Base-by-base conservation (phyloP, 768 basidiomycete species). In the Boletus sp. region DNA sequence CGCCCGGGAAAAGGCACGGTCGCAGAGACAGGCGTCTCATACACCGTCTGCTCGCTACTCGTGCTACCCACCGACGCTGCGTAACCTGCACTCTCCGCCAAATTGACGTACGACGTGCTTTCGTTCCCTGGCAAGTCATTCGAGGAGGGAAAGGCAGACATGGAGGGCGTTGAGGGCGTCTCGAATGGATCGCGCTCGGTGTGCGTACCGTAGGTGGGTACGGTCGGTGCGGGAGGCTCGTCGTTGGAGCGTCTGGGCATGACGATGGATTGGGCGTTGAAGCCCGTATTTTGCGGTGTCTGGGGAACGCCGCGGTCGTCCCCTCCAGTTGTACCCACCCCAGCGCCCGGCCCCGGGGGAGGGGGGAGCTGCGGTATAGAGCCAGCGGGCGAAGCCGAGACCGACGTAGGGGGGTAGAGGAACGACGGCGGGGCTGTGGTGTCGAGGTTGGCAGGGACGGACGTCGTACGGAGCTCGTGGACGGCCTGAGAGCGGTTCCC, bases 401-500 rank as follows among this genome's bases (percentile, higher is more conserved):
- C 35, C 6, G 58, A 30, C 8, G 50, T 61, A 4, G 65, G 69
- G 3, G 66, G 66, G 44, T 70, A 74, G 3, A 58, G 9, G 56
- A 70, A 67, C 15, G 63, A 61, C 1, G 43, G 17, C 0, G 60
- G 53, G 1, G 58, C 58, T 7, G 29, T 50, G 23, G 44, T 33
- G 19, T 64, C 58, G n/a, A 56, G 57, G 45, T 61, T 49, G 5
- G 61, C 39, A 19, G 59, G 63, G 25, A 66, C 9, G 17, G 61
- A 53, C 14, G 61, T 61, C 19, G 32, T 48, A 19, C 65, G 65
- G 9, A 68, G 57, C 13, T 61, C 54, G 53, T 84, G 83, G 5
- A 65, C 76, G 32, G 78, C 75, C 32, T 59, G 61, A 25, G 75
- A 69, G 25, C 78, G 78, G 17, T 71, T 75, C 7, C 85, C 84